Conservation (phyloP, 176 grass and related monocot species). For the Musa troglodytarum region DNA sequence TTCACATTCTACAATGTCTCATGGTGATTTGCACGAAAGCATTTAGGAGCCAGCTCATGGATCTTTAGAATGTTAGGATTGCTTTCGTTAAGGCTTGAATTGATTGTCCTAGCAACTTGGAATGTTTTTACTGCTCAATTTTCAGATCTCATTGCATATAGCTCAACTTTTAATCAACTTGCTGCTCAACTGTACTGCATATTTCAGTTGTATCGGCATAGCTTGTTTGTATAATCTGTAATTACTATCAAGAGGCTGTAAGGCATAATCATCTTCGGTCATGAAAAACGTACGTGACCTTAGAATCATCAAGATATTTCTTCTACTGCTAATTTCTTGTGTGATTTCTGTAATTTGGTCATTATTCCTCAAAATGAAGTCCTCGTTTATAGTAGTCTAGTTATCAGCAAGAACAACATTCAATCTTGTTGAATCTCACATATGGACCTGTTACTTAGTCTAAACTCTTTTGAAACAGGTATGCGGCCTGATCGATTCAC, state of each 20-base stretch:
- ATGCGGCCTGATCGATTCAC: slow-evolving; percentile 63
- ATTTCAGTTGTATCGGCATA: neutral
- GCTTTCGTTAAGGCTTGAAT: neutral
- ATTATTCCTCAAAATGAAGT: neutral
- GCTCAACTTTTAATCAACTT: neutral
- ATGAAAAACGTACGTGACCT: no score
- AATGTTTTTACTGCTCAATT: neutral
- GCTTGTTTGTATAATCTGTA: neutral
- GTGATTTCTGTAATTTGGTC: neutral
- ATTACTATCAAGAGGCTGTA: neutral
- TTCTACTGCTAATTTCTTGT: neutral
- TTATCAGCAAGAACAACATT: neutral
- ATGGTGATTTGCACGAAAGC: neutral
- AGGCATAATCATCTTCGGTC: no score
- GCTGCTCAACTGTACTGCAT: no score
- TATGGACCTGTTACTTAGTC: slow-evolving; percentile 7
- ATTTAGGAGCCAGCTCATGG: no score
- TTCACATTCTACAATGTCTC: neutral
- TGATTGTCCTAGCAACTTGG: neutral
- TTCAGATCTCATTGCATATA: neutral
- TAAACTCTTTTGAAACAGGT: slow-evolving; percentile 28
- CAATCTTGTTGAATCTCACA: neutral
- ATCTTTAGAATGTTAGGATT: neutral
- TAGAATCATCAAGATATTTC: neutral
- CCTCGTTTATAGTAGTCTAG: neutral